Conservation (phyloP, 805 yeast species). For the Yarrowia sp. region DNA sequence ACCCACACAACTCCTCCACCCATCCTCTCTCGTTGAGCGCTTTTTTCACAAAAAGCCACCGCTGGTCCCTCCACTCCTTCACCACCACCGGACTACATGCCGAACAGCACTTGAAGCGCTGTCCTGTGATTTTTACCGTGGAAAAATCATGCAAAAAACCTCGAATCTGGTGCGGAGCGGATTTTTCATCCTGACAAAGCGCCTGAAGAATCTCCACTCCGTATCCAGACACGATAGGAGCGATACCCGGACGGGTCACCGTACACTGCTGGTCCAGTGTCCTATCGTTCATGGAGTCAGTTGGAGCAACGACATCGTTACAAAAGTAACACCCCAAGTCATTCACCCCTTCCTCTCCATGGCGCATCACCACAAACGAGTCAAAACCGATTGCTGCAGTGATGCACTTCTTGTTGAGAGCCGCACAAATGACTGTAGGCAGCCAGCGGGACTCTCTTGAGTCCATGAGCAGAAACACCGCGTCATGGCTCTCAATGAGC, state of each 20-base stretch:
- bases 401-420: constrained; percentile 67
- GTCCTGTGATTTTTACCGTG: constrained; percentile 63
- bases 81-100: constrained; percentile 74
- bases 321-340: constrained; percentile 90
- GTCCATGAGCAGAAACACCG: constrained; percentile 79
- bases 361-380: constrained; percentile 89
- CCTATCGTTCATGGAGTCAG: constrained; percentile 80
- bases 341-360: constrained; percentile 53
- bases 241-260: constrained; percentile 95
- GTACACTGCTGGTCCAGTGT: constrained; percentile 98
- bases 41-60: constrained; percentile 77
- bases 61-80: constrained; percentile 48
- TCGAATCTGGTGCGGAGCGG: constrained; percentile 78
- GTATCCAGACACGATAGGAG: constrained; percentile 60
- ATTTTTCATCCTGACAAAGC: constrained; percentile 34
- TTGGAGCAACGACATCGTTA: constrained; percentile 92
- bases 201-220: constrained; percentile 31
- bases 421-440: constrained; percentile 81
- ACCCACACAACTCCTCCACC: constrained; percentile 77
- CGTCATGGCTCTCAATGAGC: constrained; percentile 69
- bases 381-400: constrained; percentile 97
- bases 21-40: constrained; percentile 67
- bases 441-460: constrained; percentile 96
- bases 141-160: constrained; percentile 74
- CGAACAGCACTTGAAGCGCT: constrained; percentile 74